Evolutionary conservation across 805 yeast species (phyloP), one percentile per base, ranked within the genome.

Genomic region (Komagataella mondaviorum): DNA sequence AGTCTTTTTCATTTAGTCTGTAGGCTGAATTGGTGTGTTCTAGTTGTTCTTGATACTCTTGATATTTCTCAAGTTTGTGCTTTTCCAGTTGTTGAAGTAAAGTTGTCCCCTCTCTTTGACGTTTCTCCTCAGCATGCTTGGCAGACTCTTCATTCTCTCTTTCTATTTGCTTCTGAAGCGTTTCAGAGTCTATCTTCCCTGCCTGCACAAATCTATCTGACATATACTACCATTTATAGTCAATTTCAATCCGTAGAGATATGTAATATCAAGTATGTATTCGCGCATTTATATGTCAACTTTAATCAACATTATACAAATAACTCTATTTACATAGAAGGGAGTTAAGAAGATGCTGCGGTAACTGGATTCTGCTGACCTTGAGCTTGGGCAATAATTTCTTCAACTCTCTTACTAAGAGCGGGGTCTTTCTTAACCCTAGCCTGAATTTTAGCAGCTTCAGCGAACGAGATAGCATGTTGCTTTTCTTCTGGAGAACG

Each of bases 391-490:
- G 51, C 45, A 47, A 81, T 66, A 47, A 83, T 70, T 66, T 82
- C 85, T 55, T 75, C 74, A 56, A 85, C 78, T 68, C 81, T 83
- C 44, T 71, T 70, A 59, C 78, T 75, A 63, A 85, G 73, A 23
- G 75, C 68, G 46, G 88, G 87, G 63, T 85, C 93, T 51, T 75
- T 68, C 69, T 76, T 81, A 59, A 93, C 79, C 63, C 83, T 80
- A 63, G 81, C 71, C 75, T 93, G 99, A 71, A 89, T 80, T 67
- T 85, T 86, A 49, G 96, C 81, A 56, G 97, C 96, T 71, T 88
- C 96, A 54, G 91, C 90, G 60, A 87, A 85, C 17, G 93, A 83
- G 55, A 88, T 82, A 52, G 96, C 93, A 71, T 88, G 96, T 51
- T 85, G 74, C 71, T 88, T 85, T 71, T 91, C 98, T 54, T 84